Evolutionary conservation across 352 stramenopile species (phyloP), one percentile per base, ranked within the genome.

Genomic region (Phytophthora ohioensis): DNA sequence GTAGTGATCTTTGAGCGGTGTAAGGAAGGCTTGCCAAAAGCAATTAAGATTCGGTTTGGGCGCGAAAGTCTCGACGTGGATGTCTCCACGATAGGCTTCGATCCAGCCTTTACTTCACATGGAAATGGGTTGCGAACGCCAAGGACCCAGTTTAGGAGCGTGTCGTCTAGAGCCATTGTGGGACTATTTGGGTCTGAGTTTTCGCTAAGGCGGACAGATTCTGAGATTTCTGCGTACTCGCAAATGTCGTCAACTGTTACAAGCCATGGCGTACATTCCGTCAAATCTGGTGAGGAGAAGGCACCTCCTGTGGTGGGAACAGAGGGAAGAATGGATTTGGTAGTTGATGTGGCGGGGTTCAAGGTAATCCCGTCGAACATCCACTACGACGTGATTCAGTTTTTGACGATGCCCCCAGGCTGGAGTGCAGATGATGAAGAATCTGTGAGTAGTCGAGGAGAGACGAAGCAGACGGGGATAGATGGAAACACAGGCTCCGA

Each of bases 281-380:
- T 65, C 9, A 75, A 55, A 64, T 58, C 36, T n/a, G 59, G 38
- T 15, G 67, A 75, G 9, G 60, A 75, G 13, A 57, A 73, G 7
- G 12, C 46, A 11, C 12, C 65, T 8, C 12, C 57, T n/a, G 45
- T 69, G 12, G 9, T 70, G 15, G 68, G 67, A 41, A 72, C 52
- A 17, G 81, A 87, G 64, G 73, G 54, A 64, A 79, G 76, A 42
- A 92, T 91, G 48, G 82, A 95, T 48, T 39, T 95, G 21, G 80
- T 83, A 17, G 57, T 94, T 46, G 87, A 94, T 69, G 58, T 95
- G 31, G 76, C 88, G 17, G 85, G 85, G 12, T 93, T 95, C 38
- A 89, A 86, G 39, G 76, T 95, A 5, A 93, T 93, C 27, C 85
- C 88, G 38, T 93, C 85, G 3, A 95, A 93, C 62, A 93, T 95